Base-by-base conservation (phyloP, 352 stramenopile genomes). In the Phytophthora ohioensis region DNA sequence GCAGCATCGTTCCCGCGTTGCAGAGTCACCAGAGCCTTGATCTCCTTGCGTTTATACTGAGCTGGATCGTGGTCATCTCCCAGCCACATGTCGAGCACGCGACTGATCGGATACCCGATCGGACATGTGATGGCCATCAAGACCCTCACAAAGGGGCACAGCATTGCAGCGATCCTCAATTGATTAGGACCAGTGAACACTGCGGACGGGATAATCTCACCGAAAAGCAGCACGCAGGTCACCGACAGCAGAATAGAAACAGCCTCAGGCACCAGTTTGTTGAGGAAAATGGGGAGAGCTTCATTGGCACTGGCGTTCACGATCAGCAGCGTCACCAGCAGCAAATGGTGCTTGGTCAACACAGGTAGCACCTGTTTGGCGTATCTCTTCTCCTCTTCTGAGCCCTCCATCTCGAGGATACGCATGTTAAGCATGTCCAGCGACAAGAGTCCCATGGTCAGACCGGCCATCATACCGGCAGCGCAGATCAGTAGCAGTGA, bases 161-260 rank as follows among this genome's bases (percentile, higher is more conserved):
- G 70, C 59, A 73, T 72, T 6, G 90, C 76, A 5, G 94, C 95
- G 31, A 99, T 96, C 7, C 70, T 60, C 4, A 99, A 79, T 74
- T 99, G 96, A 70, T 97, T 87, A 6, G 94, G 95, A 0, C 96
- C 96, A 3, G 96, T 99, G 67, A 99, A 99, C 6, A 99, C 75
- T 0, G 96, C 96, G 1, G 85, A 97, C 10, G 97, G 97, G n/a
- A 99, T 82, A 64, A 99, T 99, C 70, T 99, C 97, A 6, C 97
- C 97, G 75, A 98, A 99, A 32, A 99, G 67, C 15, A 99, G 78
- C 34, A 99, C 93, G 17, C 97, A 88, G 0, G 94, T 98, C 3
- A 99, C 96, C 5, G 94, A 98, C n/a, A 99, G 77, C n/a, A 99
- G 70, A 67, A 99, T 95, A 11, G 96, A 97, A 10, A 96, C 67